Conservation (phyloP, 352 stramenopile genomes). For the Pythium scleroteichum region DNA sequence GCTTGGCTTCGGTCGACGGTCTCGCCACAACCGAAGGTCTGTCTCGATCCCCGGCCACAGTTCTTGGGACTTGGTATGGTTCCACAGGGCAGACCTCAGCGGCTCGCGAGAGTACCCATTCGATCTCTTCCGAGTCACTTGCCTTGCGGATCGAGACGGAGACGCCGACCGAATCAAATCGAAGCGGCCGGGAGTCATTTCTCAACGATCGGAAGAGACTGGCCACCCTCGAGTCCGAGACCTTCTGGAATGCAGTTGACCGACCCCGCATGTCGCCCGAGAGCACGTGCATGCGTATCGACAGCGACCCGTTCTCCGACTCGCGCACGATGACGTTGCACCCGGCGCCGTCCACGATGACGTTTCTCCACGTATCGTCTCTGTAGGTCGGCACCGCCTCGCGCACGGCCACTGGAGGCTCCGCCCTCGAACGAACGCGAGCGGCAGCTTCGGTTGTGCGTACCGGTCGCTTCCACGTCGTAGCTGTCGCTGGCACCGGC, state of each 20-base stretch:
- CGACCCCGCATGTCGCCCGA: background rate
- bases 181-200: too few relatives aligned
- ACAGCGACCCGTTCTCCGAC: background rate
- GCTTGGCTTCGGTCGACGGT: too few relatives aligned
- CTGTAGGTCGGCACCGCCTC: background rate
- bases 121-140: too few relatives aligned
- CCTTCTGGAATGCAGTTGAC: background rate
- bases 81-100: too few relatives aligned
- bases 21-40: too few relatives aligned
- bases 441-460: background rate
- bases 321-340: conserved; percentile 15
- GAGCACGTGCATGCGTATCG: background rate
- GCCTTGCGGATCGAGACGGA: too few relatives aligned
- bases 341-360: background rate
- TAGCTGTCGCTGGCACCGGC: background rate
- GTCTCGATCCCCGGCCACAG: too few relatives aligned
- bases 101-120: too few relatives aligned
- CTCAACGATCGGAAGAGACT: too few relatives aligned
- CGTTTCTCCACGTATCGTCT: background rate
- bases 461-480: background rate
- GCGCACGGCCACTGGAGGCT: background rate
- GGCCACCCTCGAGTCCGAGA: background rate
- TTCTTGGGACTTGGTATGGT: too few relatives aligned
- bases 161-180: too few relatives aligned
- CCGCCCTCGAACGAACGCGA: too few relatives aligned